Evolutionary conservation across 352 stramenopile species (phyloP).

Genomic region (Pythium pyrilobum): DNA sequence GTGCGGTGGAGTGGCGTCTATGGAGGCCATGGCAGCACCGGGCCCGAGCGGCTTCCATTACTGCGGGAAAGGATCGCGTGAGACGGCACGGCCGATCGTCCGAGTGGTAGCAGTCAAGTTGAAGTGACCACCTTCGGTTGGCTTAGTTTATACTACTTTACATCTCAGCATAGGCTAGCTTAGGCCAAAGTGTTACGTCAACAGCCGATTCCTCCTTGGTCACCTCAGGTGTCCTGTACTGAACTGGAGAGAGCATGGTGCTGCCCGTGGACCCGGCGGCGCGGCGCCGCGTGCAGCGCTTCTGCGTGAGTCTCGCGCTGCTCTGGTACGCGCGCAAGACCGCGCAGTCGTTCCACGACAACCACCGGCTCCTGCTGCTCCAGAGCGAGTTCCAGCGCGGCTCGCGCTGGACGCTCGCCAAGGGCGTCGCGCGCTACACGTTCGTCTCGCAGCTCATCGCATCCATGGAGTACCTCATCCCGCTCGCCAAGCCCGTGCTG

Average conservation of each 20-base stretch:
- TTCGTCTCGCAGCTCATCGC: slow-evolving; percentile 43
- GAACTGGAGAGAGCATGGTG: too few species aligned
- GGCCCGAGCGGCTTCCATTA: too few species aligned
- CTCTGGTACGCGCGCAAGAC: slow-evolving; percentile 27
- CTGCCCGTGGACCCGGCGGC: slow-evolving; percentile 11
- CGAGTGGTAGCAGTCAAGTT: slow-evolving; percentile 3
- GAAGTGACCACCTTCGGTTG: not conserved
- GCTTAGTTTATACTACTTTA: not conserved
- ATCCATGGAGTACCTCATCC: slow-evolving; percentile 47
- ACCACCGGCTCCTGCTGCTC: slow-evolving; percentile 19
- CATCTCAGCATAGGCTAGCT: too few species aligned
- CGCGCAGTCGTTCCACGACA: slow-evolving; percentile 14
- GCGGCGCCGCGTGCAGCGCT: slow-evolving; percentile 15
- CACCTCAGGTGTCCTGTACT: too few species aligned
- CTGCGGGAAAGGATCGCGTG: too few species aligned
- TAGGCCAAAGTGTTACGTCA: too few species aligned
- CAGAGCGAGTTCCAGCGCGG: slow-evolving; percentile 8
- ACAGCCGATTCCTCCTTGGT: slow-evolving; percentile 30
- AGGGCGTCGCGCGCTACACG: slow-evolving; percentile 36
- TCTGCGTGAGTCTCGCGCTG: slow-evolving; percentile 7
- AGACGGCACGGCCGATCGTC: too few species aligned
- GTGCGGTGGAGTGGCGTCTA: too few species aligned
- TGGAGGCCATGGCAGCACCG: too few species aligned
- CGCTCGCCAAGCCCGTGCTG: slow-evolving; percentile 45
- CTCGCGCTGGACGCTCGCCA: slow-evolving; percentile 1